Evolutionary conservation across 2,329 filamentous ascomycete species (phyloP).

Genomic region (Fusarium lateritium): DNA sequence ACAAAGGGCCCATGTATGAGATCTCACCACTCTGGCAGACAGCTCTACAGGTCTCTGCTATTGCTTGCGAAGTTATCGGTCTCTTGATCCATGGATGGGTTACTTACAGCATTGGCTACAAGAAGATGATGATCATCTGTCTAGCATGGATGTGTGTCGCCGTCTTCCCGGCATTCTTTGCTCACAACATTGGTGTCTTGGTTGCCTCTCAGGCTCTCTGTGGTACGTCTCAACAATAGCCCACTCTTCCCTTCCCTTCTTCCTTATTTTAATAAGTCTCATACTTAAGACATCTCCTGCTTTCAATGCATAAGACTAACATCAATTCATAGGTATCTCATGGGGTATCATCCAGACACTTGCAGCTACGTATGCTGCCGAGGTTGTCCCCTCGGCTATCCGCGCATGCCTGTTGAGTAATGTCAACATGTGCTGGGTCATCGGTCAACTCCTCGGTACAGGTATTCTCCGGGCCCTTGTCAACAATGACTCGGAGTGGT

Average conservation of each 20-base stretch:
- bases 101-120: slow-evolving; percentile 55
- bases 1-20: slow-evolving; percentile 23
- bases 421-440: slow-evolving; percentile 60
- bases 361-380: slow-evolving; percentile 57
- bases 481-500: slow-evolving; percentile 48
- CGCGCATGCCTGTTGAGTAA: slow-evolving; percentile 56
- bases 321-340: slow-evolving; percentile 42
- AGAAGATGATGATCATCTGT: slow-evolving; percentile 56
- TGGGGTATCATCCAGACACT: slow-evolving; percentile 56
- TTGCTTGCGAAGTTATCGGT: slow-evolving; percentile 51
- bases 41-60: slow-evolving; percentile 17
- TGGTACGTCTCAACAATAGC: slow-evolving; percentile 12
- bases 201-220: slow-evolving; percentile 55
- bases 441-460: slow-evolving; percentile 57
- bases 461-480: slow-evolving; percentile 54
- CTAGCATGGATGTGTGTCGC: slow-evolving; percentile 54
- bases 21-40: slow-evolving; percentile 34
- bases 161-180: slow-evolving; percentile 59
- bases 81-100: slow-evolving; percentile 58
- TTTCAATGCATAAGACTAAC: background rate
- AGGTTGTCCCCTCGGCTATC: slow-evolving; percentile 52
- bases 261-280: background rate
- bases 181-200: slow-evolving; percentile 50
- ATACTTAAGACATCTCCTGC: fast-evolving
- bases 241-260: fast-evolving